Conservation (phyloP, 73 alveolate genomes). For the Tetrahymena thermophila region DNA sequence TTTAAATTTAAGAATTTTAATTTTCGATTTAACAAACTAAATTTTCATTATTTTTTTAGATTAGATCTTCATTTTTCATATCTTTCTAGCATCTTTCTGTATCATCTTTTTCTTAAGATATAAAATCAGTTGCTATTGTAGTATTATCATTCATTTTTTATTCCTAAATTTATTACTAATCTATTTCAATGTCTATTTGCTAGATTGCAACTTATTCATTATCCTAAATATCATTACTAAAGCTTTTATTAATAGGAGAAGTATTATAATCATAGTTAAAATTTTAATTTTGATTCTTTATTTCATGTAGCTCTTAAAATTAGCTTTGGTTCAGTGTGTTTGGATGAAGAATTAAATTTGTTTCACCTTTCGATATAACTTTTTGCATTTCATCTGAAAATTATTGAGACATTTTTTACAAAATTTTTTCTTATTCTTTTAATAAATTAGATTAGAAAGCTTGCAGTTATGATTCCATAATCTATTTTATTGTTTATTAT, state of each 20-base stretch:
- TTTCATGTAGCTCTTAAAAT: background rate
- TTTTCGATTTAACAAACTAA: no score
- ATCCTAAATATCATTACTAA: background rate
- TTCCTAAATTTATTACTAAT: no score
- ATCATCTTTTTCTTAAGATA: background rate
- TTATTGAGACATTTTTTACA: background rate
- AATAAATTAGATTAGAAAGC: background rate
- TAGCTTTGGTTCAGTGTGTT: background rate
- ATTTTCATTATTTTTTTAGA: no score
- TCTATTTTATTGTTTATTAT: background rate
- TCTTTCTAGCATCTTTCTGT: no score
- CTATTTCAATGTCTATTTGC: background rate
- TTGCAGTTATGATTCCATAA: background rate
- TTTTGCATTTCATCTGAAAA: background rate
- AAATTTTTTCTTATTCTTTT: background rate
- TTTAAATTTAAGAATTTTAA: no score
- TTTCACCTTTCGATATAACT: background rate
- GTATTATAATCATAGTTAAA: background rate
- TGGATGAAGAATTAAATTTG: background rate
- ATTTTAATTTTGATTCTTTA: no score
- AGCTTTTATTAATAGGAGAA: background rate
- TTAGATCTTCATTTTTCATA: no score
- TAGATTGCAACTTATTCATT: background rate
- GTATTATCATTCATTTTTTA: no score
- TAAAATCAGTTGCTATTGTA: background rate